Conservation (phyloP, 306 rosid genomes). For the Cucurbita ficifolia region DNA sequence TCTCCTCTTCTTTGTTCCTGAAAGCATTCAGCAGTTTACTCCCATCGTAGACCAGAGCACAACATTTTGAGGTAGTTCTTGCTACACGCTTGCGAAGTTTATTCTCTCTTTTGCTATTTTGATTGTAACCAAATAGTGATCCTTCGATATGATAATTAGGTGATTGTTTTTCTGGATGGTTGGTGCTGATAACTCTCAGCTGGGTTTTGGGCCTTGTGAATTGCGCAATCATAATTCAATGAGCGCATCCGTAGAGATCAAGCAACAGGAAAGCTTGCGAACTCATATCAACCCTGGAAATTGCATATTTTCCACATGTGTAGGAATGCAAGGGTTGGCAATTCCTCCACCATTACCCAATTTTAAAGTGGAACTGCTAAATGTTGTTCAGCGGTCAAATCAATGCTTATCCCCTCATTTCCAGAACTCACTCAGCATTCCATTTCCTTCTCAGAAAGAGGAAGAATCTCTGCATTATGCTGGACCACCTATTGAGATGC, state of each 20-base stretch:
- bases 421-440: slow-evolving; percentile 13
- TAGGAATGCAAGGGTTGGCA: slow-evolving; percentile 24
- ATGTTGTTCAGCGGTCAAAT: slow-evolving; percentile 23
- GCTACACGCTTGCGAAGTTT: background rate
- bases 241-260: slow-evolving; percentile 15
- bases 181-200: slow-evolving; percentile 29
- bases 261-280: slow-evolving; percentile 22
- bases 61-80: slow-evolving; percentile 21
- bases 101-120: background rate
- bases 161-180: slow-evolving; percentile 38
- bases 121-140: background rate
- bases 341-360: slow-evolving; percentile 24
- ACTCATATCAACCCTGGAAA: slow-evolving; percentile 14
- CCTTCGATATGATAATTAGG: slow-evolving; percentile 18
- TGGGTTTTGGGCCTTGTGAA: slow-evolving; percentile 34
- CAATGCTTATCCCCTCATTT: slow-evolving; percentile 17
- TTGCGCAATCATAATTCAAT: slow-evolving; percentile 24
- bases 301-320: slow-evolving; percentile 17
- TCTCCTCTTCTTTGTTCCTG: slow-evolving; percentile 12
- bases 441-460: slow-evolving; percentile 18
- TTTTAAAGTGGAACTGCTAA: slow-evolving; percentile 22
- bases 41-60: slow-evolving; percentile 23
- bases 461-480: background rate
- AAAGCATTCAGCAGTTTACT: slow-evolving; percentile 26
- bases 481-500: slow-evolving; percentile 9